These are phyloP conservation scores for Pyrenophora seminiperda DNA, from an alignment of 2,329 filamentous ascomycete species.

Conservation along the genomic window DNA sequence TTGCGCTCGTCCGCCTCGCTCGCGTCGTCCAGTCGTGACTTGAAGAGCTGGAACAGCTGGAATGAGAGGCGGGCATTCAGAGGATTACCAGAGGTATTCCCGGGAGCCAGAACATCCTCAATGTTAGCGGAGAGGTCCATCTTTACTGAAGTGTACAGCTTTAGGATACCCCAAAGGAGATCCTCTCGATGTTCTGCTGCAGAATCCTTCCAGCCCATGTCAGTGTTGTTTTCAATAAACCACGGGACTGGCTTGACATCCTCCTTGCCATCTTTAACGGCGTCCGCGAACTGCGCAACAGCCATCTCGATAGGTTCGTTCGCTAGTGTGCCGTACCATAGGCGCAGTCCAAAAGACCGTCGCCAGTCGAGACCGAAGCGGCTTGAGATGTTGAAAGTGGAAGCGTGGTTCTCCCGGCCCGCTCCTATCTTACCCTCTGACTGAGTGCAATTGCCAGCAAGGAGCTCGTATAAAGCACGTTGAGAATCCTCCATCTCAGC, in stretches of 20 bases:
- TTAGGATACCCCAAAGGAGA: slow-evolving; percentile 84
- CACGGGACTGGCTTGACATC: slow-evolving; percentile 71
- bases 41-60: slow-evolving; percentile 72
- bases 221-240: slow-evolving; percentile 66
- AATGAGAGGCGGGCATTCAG: slow-evolving; percentile 79
- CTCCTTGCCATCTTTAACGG: slow-evolving; percentile 73
- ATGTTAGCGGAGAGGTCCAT: slow-evolving; percentile 54
- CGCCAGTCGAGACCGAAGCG: slow-evolving; percentile 90
- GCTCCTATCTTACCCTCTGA: slow-evolving; percentile 77
- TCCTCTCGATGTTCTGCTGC: slow-evolving; percentile 69
- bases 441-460: slow-evolving; percentile 84
- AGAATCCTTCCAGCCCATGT: slow-evolving; percentile 65
- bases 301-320: slow-evolving; percentile 73
- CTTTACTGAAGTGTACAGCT: slow-evolving; percentile 72
- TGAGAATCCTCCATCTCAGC: slow-evolving; percentile 86
- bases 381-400: slow-evolving; percentile 80
- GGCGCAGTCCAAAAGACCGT: slow-evolving; percentile 85
- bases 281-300: slow-evolving; percentile 73
- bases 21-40: slow-evolving; percentile 36
- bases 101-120: slow-evolving; percentile 74
- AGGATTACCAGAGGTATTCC: slow-evolving; percentile 75
- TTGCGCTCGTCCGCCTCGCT: slow-evolving; percentile 35
- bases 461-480: slow-evolving; percentile 84
- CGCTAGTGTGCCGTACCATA: slow-evolving; percentile 81
- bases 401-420: slow-evolving; percentile 77